Evolutionary conservation across 1,284 basidiomycete species (phyloP), one percentile per base, ranked within the genome.

Genomic region (Meira miltonrushii): DNA sequence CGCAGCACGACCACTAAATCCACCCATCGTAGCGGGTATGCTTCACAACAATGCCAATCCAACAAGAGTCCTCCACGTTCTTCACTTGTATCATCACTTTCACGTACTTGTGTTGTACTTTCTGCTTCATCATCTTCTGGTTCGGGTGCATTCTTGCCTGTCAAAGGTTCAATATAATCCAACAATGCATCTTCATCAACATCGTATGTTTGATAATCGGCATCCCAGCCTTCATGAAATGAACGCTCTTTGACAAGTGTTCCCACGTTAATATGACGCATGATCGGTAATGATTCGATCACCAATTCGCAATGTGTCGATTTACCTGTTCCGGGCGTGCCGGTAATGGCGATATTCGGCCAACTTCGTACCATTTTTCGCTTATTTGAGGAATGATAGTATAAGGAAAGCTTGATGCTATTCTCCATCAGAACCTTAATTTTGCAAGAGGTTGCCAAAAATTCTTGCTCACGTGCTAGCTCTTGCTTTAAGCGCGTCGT

Each of bases 31-130:
- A 98, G 92, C 0, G 95, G 95, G 72, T 93, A 99, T 39, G 88
- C 81, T 61, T 93, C 90, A 75, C 92, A 95, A 37, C 91, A 92
- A 79, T 99, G 95, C 89, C 95, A 97, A 79, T 99, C 95, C 28
- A 98, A 84, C 57, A 98, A 87, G 69, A 95, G 82, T 11, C 92
- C 92, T 1, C 75, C 75, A 23, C 64, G 57, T 11, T 72, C 72
- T n/a, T 61, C 63, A 21, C 12, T 13, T 48, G 46, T 48, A 25
- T 48, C 46, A 25, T 48, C 46, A 48, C 46, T 48, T 15, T n/a
- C 12, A 13, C 25, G 17, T 12, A 2, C 7, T 25, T 23, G n/a
- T 21, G 4, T 21, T 6, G 61, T 60, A 2, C 25, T 17, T 28
- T 60, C 56, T 11, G 66, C 21, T 15, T 59, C 60, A 33, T 59